These are phyloP conservation scores for Pseudevernia furfuracea DNA, from an alignment of 495 filamentous ascomycete genomes.

Conservation along the genomic window DNA sequence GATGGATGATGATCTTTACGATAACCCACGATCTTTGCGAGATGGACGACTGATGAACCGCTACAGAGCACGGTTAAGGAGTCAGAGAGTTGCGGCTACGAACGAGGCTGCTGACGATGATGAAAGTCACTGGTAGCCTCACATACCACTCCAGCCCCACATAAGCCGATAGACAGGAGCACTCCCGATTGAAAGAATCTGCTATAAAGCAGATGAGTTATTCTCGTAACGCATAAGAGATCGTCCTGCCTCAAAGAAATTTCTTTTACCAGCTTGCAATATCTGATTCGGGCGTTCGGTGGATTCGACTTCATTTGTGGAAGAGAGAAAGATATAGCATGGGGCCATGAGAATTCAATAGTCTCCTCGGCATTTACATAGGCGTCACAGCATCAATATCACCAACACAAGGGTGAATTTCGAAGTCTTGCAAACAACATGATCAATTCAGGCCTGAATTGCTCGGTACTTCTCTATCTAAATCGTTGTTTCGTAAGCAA, in stretches of 20 bases:
- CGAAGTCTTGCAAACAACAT: not conserved
- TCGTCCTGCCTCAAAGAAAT: not conserved
- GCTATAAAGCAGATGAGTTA: not conserved
- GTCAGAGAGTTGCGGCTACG: slow-evolving; percentile 21
- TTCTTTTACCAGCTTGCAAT: not conserved
- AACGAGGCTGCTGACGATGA: slow-evolving; percentile 26
- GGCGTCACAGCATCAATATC: not conserved
- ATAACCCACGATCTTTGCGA: slow-evolving; percentile 8
- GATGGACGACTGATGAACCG: slow-evolving; percentile 5
- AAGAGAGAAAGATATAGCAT: not conserved
- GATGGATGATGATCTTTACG: slow-evolving; percentile 30
- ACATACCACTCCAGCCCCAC: not conserved
- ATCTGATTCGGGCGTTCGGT: not conserved
- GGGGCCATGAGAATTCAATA: not conserved
- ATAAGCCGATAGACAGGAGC: not conserved
- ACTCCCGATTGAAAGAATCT: not conserved
- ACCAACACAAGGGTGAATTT: not conserved
- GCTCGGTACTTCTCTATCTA: slow-evolving; percentile 45
- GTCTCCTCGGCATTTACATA: not conserved
- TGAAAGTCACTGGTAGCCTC: slow-evolving; percentile 4
- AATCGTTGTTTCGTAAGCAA: slow-evolving; percentile 97
- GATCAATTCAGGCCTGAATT: not conserved
- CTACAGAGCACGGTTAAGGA: slow-evolving; percentile 22
- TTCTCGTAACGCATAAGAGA: not conserved
- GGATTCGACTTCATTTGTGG: not conserved